phyloP scores from a whole-genome alignment of 1,139 yeast species.

The Geotrichum restrictum region DNA sequence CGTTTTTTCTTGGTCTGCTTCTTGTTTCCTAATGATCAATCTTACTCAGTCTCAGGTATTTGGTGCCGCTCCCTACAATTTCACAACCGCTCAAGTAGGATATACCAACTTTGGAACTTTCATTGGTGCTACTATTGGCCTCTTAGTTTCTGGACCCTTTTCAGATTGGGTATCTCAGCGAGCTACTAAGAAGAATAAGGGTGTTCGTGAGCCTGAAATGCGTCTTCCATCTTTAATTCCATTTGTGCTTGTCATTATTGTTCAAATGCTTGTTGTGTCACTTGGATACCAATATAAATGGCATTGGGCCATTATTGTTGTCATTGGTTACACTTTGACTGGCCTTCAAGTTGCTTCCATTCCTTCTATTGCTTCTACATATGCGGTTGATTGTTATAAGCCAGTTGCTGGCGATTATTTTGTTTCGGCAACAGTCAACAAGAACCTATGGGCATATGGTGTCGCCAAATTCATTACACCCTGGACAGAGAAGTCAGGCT shows the following conservation, averaged over 20 bases:
- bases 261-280: conserved; percentile 71
- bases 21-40: conserved; percentile 53
- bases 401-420: conserved; percentile 51
- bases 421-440: conserved; percentile 40
- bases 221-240: conserved; percentile 64
- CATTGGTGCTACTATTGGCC: conserved; percentile 71
- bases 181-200: conserved; percentile 64
- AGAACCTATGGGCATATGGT: conserved; percentile 45
- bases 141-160: conserved; percentile 49
- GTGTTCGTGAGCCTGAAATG: conserved; percentile 71
- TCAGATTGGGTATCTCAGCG: conserved; percentile 60
- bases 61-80: conserved; percentile 56
- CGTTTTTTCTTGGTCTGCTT: conserved; percentile 58
- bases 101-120: conserved; percentile 73
- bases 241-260: conserved; percentile 62
- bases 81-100: conserved; percentile 67
- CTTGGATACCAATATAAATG: conserved; percentile 62
- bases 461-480: conserved; percentile 49
- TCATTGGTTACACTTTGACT: conserved; percentile 36
- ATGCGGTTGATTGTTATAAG: conserved; percentile 53
- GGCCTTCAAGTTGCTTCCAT: conserved; percentile 34
- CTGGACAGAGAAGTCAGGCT: conserved; percentile 40
- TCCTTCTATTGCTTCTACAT: conserved; percentile 52
- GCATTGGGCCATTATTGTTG: conserved; percentile 51
- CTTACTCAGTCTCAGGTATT: conserved; percentile 54